phyloP scores from a whole-genome alignment of 1,284 basidiomycete genomes.

The Ganoderma boninense region DNA sequence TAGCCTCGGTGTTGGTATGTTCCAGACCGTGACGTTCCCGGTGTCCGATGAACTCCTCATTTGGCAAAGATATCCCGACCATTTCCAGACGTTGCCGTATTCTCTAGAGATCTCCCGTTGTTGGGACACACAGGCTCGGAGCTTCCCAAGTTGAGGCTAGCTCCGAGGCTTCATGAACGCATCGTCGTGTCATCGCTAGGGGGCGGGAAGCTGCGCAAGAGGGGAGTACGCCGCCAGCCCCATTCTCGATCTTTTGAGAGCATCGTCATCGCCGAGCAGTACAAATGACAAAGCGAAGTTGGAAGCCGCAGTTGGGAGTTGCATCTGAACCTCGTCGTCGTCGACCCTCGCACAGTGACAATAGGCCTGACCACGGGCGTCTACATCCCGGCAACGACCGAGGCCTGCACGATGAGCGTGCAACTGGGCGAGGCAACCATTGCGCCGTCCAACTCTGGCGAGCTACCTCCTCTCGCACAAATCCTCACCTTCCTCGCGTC shows the following conservation, averaged over 20 bases:
- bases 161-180: constrained; percentile 12
- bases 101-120: background rate
- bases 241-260: background rate
- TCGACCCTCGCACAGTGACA: background rate
- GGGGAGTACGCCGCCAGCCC: background rate
- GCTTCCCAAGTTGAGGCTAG: background rate
- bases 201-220: background rate
- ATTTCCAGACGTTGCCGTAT: background rate
- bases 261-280: background rate
- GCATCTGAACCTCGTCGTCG: background rate
- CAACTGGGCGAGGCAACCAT: background rate
- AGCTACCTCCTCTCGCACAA: background rate
- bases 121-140: background rate
- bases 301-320: background rate
- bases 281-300: background rate
- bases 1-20: background rate
- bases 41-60: constrained; percentile 6
- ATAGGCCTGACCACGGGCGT: background rate
- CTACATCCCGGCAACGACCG: constrained; percentile 4
- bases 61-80: background rate
- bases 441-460: background rate
- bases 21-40: constrained; percentile 11
- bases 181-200: constrained; percentile 5
- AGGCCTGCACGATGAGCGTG: constrained; percentile 2
- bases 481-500: background rate